Evolutionary conservation across 116 monocot species (phyloP).

Genomic region (Posidonia oceanica): DNA sequence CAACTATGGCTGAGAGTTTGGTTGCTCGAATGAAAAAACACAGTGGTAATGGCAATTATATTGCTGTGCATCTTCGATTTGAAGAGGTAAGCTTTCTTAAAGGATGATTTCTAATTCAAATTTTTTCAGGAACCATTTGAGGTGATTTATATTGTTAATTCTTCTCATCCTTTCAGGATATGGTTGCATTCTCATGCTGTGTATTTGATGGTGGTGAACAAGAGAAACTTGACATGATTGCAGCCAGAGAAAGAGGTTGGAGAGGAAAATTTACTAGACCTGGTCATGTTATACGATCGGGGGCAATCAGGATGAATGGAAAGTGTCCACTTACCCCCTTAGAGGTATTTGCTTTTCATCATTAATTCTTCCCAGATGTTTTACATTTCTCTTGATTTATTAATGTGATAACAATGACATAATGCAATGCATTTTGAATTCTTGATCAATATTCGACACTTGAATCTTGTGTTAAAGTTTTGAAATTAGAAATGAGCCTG

Average conservation of each 20-base stretch:
- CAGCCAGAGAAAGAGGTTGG: constrained; percentile 96
- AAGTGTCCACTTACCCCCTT: constrained; percentile 98
- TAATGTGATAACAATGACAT: not conserved
- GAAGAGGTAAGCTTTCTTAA: constrained; percentile 54
- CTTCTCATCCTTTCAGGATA: constrained; percentile 53
- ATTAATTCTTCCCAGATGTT: not conserved
- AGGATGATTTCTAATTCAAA: not conserved
- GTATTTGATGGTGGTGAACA: constrained; percentile 88
- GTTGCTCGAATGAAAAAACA: constrained; percentile 62
- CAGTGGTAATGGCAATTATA: constrained; percentile 60
- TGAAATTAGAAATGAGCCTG: too few species aligned
- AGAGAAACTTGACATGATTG: constrained; percentile 72
- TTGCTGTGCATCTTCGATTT: constrained; percentile 87
- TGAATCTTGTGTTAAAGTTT: too few species aligned
- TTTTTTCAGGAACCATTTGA: too few species aligned
- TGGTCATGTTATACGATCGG: constrained; percentile 84
- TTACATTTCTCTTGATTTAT: not conserved
- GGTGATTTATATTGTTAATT: not conserved
- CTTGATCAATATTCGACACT: not conserved
- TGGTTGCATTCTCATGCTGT: constrained; percentile 99
- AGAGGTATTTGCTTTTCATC: constrained; percentile 43
- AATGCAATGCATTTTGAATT: not conserved
- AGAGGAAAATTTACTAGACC: constrained; percentile 91
- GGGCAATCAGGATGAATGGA: constrained; percentile 80
- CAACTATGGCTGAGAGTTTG: constrained; percentile 59